These are phyloP conservation scores for Termitomyces titanicus DNA, from an alignment of 768 basidiomycete genomes.

Conservation along the genomic window DNA sequence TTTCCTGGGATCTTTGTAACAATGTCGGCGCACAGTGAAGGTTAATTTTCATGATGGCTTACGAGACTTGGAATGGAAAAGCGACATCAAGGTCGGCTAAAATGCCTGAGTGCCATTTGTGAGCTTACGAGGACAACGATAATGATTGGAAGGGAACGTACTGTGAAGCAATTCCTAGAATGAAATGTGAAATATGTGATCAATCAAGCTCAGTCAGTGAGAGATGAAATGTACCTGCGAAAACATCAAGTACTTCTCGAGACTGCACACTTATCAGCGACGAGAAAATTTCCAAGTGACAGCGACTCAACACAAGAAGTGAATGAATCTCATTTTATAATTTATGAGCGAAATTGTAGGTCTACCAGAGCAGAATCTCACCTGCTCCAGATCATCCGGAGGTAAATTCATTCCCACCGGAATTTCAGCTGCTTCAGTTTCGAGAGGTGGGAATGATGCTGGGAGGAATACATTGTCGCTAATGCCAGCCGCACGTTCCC, in stretches of 20 bases:
- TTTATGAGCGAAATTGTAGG: neutral
- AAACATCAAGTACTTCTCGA: constrained; percentile 46
- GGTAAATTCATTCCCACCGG: constrained; percentile 29
- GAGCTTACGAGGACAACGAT: neutral
- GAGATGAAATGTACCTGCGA: constrained; percentile 27
- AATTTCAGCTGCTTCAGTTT: constrained; percentile 16
- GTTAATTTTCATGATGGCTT: constrained; percentile 4
- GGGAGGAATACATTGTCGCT: constrained; percentile 46
- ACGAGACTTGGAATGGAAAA: constrained; percentile 44
- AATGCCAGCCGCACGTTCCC: constrained; percentile 27
- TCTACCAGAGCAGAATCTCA: constrained; percentile 15
- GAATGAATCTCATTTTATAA: constrained; percentile 42
- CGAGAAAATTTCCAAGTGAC: neutral
- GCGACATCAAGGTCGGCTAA: constrained; percentile 46
- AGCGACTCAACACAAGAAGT: constrained; percentile 49
- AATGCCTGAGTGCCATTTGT: constrained; percentile 34
- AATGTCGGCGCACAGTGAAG: neutral
- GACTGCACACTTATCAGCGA: constrained; percentile 15
- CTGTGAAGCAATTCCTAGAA: constrained; percentile 31
- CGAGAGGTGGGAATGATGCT: constrained; percentile 45
- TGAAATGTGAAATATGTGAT: neutral
- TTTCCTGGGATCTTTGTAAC: constrained; percentile 22
- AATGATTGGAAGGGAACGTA: constrained; percentile 5
- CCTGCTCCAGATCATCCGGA: constrained; percentile 45
- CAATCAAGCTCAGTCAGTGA: neutral